These are phyloP conservation scores for Rubus idaeus DNA, from an alignment of 306 rosid species.

Conservation along the genomic window DNA sequence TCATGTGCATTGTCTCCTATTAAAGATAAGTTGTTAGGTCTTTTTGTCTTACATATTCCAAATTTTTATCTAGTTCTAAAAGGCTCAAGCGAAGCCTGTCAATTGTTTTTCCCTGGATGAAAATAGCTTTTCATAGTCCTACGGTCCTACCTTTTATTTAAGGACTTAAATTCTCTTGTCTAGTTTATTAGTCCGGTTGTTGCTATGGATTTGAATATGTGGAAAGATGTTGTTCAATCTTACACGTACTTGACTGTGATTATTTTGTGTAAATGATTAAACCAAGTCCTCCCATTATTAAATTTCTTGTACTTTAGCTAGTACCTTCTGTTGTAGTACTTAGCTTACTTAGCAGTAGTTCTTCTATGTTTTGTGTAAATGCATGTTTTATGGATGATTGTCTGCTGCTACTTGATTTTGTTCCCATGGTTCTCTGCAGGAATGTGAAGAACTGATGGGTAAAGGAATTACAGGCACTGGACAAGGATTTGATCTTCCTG, in stretches of 20 bases:
- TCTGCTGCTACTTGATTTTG: neutral
- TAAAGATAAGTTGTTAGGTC: neutral
- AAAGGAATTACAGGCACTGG: conserved; percentile 52
- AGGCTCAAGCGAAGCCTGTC: conserved; percentile 5
- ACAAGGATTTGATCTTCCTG: conserved; percentile 50
- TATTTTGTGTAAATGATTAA: neutral
- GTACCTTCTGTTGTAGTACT: neutral
- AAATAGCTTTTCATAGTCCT: neutral
- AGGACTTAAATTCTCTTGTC: neutral
- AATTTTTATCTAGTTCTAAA: neutral
- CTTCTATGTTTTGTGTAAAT: neutral
- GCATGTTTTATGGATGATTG: neutral
- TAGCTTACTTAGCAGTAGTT: neutral
- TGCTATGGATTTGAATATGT: neutral
- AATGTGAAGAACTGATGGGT: conserved; percentile 53
- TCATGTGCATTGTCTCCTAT: neutral
- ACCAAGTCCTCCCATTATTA: no score
- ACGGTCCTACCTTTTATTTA: no score
- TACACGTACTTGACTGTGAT: neutral
- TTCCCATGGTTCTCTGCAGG: conserved; percentile 33
- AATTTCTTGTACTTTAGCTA: neutral
- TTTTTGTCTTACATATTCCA: neutral
- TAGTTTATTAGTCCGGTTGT: neutral
- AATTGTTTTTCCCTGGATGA: neutral
- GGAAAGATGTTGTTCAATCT: neutral